Evolutionary conservation across 108 stramenopile species (phyloP).

Genomic region (Conticribra weissflogii): DNA sequence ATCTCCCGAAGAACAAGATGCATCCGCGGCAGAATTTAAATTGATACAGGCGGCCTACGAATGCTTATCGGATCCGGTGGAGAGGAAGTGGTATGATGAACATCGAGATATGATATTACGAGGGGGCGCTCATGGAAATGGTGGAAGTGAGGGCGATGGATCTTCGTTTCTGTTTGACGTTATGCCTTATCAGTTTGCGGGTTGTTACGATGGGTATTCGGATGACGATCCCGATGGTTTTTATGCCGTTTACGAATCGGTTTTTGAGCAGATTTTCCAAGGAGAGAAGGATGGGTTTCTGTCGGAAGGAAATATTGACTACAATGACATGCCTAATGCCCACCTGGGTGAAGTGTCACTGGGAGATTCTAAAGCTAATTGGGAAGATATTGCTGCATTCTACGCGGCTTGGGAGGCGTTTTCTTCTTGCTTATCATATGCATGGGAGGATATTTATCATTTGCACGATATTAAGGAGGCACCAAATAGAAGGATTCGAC

Average conservation of each 20-base stretch:
- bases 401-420: constrained; percentile 88
- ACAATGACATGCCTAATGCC: constrained; percentile 28
- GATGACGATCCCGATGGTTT: constrained; percentile 65
- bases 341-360: constrained; percentile 58
- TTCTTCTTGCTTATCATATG: constrained; percentile 66
- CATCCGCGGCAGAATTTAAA: constrained; percentile 71
- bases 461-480: constrained; percentile 66
- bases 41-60: constrained; percentile 95
- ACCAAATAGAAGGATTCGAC: constrained; percentile 71
- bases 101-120: constrained; percentile 86
- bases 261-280: constrained; percentile 68
- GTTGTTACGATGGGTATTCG: constrained; percentile 75
- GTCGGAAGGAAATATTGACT: constrained; percentile 62
- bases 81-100: constrained; percentile 93
- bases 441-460: constrained; percentile 82
- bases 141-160: constrained; percentile 34
- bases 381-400: constrained; percentile 63
- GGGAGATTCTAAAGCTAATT: constrained; percentile 61
- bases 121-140: constrained; percentile 45
- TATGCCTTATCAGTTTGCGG: constrained; percentile 67
- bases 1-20: constrained; percentile 38
- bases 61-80: constrained; percentile 85
- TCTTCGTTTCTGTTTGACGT: constrained; percentile 75
- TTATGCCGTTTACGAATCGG: constrained; percentile 63
- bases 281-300: constrained; percentile 63